Base-by-base conservation (phyloP, 2,329 filamentous ascomycete species). In the Neonectria sp. region DNA sequence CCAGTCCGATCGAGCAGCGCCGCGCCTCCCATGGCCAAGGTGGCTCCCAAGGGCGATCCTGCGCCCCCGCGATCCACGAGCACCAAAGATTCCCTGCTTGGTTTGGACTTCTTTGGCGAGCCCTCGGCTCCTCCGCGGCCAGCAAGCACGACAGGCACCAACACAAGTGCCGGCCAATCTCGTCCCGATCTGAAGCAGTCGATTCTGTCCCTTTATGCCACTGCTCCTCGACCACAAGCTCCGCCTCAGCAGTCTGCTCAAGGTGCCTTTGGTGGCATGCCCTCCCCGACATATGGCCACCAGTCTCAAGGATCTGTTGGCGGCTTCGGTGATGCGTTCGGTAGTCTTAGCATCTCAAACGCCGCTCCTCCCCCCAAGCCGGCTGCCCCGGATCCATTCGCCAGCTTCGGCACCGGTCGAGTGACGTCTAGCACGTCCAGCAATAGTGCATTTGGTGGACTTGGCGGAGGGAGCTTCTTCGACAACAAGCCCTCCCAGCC, bases 111-210 rank as follows among this genome's bases (percentile, higher is more conserved):
- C 81, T 91, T 99, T 68, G 95, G 94, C 43, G 90, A 91, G 59
- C 85, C 92, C 46, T 85, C 91, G 40, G 86, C 93, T 11, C 90
- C 94, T n/a, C 90, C 91, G 60, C 89, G 95, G 60, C 93, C 95
- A n/a, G 90, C 93, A 6, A 97, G 94, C 82, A 94, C 94, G 24
- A 89, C 91, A 5, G 90, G 91, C 21, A 88, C 91, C 13, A 83
- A 88, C 52, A 86, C 87, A 6, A 79, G 86, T 3, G 85, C 85
- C 21, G 87, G 88, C 13, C 91, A 93, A 74, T 97, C 95, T 52
- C 88, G 96, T 68, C 95, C 95, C 3, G 96, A 99, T 78, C 85
- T 99, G 67, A 99, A 99, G 82, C 95, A 98, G 81, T 98, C 95
- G 3, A 99, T 99, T 68, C 84, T 99, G 55, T 99, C 96, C 8